Evolutionary conservation across 2,329 filamentous ascomycete species (phyloP), one percentile per base, ranked within the genome.

Genomic region (Stagonosporopsis rhizophila): DNA sequence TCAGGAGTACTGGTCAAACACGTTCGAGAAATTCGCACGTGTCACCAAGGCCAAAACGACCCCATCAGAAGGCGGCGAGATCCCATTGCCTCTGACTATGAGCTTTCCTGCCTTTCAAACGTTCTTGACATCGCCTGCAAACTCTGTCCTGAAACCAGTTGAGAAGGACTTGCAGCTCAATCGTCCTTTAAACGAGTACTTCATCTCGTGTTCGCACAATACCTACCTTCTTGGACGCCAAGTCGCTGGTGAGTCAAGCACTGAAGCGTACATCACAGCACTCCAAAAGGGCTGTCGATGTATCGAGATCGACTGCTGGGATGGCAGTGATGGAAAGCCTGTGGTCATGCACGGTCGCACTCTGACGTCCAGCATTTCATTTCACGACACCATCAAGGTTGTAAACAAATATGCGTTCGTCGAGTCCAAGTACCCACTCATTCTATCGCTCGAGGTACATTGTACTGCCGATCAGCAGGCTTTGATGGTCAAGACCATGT

Each of bases 231-330:
- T 96, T 4, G 95, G 95, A 14, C 88, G 93, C 50, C 95, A 99
- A 75, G 88, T 98, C 2, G 89, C 88, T 11, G 94, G 94, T 25
- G 86, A 90, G 40, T 97, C 95, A 2, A 98, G 93, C 71, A 90
- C 96, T 2, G 95, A 99, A 75, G 92, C 92, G 39, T 99, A 99
- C 78, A 96, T 98, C 66, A 87, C 88, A 8, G 91, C 93, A 3
- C 83, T 99, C 6, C 88, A 91, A 61, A 89, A 91, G 58, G 93
- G 93, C 8, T 99, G 95, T 74, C 90, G 95, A 45, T 98, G 95
- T 75, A 89, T 99, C 41, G 95, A 99, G 78, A 92, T 99, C 48
- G 95, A 99, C 77, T 98, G 94, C 77, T 99, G 95, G 95, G 92
- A 99, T 76, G 95, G 95, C 15, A 84, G 86, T 48, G 89, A 96